phyloP scores from a whole-genome alignment of 176 grass and related monocot species.

The Triticum turgidum region DNA sequence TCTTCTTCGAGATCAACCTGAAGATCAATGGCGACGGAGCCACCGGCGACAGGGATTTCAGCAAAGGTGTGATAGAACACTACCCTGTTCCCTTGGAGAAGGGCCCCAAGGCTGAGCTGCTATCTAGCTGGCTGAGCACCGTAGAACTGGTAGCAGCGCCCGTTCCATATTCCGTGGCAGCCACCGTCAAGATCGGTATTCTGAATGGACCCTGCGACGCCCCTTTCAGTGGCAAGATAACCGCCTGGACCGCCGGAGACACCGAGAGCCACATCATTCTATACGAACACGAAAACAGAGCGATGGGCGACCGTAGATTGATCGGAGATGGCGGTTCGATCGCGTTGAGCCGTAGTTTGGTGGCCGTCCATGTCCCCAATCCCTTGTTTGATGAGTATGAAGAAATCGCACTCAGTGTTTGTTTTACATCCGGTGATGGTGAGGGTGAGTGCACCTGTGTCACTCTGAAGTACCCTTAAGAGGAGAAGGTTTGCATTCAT shows the following conservation, averaged over 20 bases:
- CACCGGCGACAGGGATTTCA: background rate
- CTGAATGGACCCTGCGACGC: background rate
- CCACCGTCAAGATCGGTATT: background rate
- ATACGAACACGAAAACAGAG: too few species aligned
- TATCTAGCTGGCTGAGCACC: background rate
- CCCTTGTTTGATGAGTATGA: background rate
- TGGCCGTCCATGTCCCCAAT: background rate
- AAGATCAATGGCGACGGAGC: background rate
- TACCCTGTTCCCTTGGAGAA: background rate
- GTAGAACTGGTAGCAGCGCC: background rate
- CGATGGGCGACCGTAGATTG: too few species aligned
- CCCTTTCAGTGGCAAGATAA: background rate
- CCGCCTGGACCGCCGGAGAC: background rate
- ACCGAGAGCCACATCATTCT: too few species aligned
- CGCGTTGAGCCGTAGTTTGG: background rate
- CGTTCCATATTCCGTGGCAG: background rate
- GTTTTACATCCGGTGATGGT: background rate
- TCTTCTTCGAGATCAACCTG: background rate
- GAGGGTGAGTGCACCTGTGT: background rate
- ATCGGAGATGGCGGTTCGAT: too few species aligned
- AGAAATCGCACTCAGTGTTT: background rate
- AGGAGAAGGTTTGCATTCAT: background rate
- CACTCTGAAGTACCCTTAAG: background rate
- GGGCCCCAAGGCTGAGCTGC: background rate
- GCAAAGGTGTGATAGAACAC: background rate